Evolutionary conservation across 306 rosid species (phyloP).

Genomic region (Abrus pulchellus): DNA sequence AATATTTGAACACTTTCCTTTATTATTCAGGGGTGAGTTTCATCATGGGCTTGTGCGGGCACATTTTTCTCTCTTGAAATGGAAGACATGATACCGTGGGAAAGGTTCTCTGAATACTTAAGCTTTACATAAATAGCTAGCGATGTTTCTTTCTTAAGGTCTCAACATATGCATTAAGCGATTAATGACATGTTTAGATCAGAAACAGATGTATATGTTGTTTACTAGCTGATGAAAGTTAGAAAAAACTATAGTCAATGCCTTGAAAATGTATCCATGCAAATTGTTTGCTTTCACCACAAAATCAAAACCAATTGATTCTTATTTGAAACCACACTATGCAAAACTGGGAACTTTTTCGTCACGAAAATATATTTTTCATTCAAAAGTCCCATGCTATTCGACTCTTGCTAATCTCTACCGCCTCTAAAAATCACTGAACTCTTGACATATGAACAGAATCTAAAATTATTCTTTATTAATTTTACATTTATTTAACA

Average conservation of each 20-base stretch:
- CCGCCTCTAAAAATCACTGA: conserved; percentile 1
- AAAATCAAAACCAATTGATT: conserved; percentile 61
- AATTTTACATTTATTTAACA: too few species aligned
- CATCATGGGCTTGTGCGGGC: conserved; percentile 23
- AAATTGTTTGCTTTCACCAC: conserved; percentile 47
- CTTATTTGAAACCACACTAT: conserved; percentile 49
- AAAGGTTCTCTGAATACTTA: not conserved
- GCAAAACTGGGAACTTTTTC: conserved; percentile 31
- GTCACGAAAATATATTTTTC: conserved; percentile 9
- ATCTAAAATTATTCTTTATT: not conserved
- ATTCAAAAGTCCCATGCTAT: conserved; percentile 29
- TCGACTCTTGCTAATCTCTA: conserved; percentile 37
- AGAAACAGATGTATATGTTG: conserved; percentile 12
- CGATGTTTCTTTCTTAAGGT: conserved; percentile 3
- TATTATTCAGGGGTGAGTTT: not conserved
- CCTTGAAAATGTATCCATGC: conserved; percentile 49
- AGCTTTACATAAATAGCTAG: not conserved
- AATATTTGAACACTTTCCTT: conserved; percentile 25
- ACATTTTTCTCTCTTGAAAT: conserved; percentile 8
- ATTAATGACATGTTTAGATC: conserved; percentile 9
- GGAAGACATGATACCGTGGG: not conserved
- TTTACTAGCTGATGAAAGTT: conserved; percentile 41
- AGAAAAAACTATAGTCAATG: conserved; percentile 49
- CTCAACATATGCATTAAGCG: conserved; percentile 1
- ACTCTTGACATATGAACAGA: not conserved